Conservation (phyloP, 768 basidiomycete genomes). For the Kwoniella dejecticola region DNA sequence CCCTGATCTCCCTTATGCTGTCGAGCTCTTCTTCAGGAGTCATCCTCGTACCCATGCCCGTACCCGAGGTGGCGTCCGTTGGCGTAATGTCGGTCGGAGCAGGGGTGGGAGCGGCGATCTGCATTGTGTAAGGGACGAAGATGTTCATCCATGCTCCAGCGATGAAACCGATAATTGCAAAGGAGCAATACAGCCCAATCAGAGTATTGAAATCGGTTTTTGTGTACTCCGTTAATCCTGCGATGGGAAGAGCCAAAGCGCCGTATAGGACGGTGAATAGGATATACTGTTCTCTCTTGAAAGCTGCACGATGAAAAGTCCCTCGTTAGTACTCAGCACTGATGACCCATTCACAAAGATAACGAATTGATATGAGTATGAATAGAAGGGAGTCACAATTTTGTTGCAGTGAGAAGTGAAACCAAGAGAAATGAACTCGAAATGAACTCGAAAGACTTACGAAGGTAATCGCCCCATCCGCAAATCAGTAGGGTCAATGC, state of each 20-base stretch:
- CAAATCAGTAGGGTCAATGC: conserved; percentile 15
- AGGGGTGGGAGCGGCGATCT: background rate
- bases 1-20: background rate
- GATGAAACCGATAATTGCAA: conserved; percentile 18
- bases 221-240: conserved; percentile 9
- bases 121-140: conserved; percentile 22
- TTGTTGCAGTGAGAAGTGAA: background rate
- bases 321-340: no score
- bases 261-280: conserved; percentile 10
- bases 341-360: no score
- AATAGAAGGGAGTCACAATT: no score
- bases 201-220: conserved; percentile 3
- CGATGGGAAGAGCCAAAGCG: conserved; percentile 5
- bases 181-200: conserved; percentile 8
- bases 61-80: no score
- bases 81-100: no score
- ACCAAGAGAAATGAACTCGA: background rate
- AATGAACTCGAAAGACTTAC: background rate
- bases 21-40: background rate
- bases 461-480: conserved; percentile 15
- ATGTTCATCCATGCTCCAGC: conserved; percentile 17
- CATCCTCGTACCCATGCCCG: background rate
- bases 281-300: conserved; percentile 17
- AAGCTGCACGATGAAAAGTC: background rate
- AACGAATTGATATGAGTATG: no score